Evolutionary conservation across 305 asterid species (phyloP).

Genomic region (Stenogyne calaminthoides): DNA sequence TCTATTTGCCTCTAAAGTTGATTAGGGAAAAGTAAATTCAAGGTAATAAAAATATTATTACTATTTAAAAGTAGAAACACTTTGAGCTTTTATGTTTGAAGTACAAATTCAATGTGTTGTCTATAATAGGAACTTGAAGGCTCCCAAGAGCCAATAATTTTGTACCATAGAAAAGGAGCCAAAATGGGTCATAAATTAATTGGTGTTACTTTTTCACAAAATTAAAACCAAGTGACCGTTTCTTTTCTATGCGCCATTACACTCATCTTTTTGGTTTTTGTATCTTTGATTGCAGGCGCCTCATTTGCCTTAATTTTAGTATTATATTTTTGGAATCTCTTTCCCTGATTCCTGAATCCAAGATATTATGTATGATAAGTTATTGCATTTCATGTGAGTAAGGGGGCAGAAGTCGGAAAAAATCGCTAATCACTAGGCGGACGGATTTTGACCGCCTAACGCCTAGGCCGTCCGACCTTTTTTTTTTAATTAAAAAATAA

Average conservation of each 20-base stretch:
- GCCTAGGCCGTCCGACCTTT: no score
- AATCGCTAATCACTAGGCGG: no score
- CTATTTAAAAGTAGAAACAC: no score
- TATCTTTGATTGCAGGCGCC: background rate
- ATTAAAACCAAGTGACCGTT: background rate
- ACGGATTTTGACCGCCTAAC: no score
- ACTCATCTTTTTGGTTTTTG: background rate
- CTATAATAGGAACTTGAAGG: slow-evolving; percentile 25
- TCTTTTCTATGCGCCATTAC: background rate
- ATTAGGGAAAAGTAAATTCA: background rate
- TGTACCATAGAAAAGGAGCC: slow-evolving; percentile 37
- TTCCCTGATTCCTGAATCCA: background rate
- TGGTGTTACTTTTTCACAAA: background rate
- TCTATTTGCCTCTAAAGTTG: slow-evolving; percentile 3
- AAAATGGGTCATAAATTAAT: slow-evolving; percentile 18
- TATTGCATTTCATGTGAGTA: no score
- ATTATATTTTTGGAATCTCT: no score
- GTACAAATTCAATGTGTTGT: background rate
- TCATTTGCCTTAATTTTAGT: no score
- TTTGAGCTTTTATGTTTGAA: slow-evolving; percentile 3
- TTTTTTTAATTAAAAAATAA: no score
- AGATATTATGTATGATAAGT: no score
- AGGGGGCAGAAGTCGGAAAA: no score
- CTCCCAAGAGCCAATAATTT: slow-evolving; percentile 38
- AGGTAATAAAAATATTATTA: no score